Conservation (phyloP, 208 protist genomes). For the Trypanosoma theileri region DNA sequence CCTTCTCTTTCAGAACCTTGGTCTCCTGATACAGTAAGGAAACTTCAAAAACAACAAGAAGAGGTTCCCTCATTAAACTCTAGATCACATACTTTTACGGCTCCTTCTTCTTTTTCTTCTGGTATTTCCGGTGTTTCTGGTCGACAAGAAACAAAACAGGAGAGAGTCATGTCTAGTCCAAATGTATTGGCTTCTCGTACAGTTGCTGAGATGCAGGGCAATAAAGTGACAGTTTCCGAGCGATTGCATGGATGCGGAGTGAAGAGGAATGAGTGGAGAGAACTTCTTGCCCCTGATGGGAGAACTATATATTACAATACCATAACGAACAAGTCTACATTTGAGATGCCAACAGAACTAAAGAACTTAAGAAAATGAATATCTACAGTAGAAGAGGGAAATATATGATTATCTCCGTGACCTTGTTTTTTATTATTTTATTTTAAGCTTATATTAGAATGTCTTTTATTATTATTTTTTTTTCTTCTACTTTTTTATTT, state of each 20-base stretch:
- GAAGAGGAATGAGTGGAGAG: conserved; percentile 10
- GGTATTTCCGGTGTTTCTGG: neutral
- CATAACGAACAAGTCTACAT: conserved; percentile 20
- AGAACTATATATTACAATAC: conserved; percentile 25
- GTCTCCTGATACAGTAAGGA: neutral
- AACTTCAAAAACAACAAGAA: conserved; percentile 4
- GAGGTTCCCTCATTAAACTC: neutral
- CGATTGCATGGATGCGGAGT: neutral
- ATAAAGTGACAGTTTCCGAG: neutral
- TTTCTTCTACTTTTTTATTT: too few relatives aligned
- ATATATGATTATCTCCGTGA: neutral
- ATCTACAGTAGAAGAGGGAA: neutral
- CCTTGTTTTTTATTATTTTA: too few relatives aligned
- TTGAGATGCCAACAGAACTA: conserved; percentile 4
- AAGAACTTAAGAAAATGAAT: neutral
- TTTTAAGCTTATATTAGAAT: too few relatives aligned
- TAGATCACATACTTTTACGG: too few relatives aligned
- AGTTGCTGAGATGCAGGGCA: neutral
- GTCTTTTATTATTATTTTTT: too few relatives aligned
- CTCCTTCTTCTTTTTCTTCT: neutral
- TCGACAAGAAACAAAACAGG: neutral
- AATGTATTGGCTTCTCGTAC: neutral
- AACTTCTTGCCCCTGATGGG: conserved; percentile 13
- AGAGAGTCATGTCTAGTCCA: too few relatives aligned
- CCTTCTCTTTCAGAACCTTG: conserved; percentile 7